phyloP scores from a whole-genome alignment of 768 basidiomycete species.

The Russula virescens region DNA sequence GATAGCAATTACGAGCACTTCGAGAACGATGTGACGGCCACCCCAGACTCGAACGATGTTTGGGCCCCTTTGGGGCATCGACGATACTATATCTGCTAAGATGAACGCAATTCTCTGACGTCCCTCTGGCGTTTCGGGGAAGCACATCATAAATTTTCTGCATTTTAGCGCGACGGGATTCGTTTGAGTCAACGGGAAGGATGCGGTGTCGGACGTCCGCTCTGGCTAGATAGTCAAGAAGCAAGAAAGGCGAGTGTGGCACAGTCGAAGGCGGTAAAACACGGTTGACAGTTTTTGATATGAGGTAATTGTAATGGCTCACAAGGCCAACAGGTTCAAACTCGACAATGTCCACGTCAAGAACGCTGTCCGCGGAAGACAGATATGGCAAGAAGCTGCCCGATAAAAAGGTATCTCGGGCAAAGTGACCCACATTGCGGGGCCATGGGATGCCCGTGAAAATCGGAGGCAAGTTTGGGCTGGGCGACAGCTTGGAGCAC shows the following conservation, averaged over 20 bases:
- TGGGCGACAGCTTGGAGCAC: conserved; percentile 67
- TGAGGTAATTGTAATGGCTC: conserved; percentile 21
- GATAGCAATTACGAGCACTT: conserved; percentile 38
- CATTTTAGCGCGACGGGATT: conserved; percentile 53
- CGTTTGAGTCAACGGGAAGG: conserved; percentile 58
- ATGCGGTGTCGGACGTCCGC: conserved; percentile 46
- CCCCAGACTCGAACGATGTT: conserved; percentile 42
- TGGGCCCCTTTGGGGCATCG: conserved; percentile 37
- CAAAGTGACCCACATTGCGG: conserved; percentile 20
- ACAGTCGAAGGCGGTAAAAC: conserved; percentile 37
- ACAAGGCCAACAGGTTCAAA: conserved; percentile 76
- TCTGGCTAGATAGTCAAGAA: conserved; percentile 54
- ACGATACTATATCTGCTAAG: conserved; percentile 41
- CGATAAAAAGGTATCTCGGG: background rate
- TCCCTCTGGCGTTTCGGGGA: conserved; percentile 36
- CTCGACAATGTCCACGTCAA: conserved; percentile 65
- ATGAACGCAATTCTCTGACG: conserved; percentile 39
- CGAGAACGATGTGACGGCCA: conserved; percentile 61
- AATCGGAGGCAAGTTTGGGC: conserved; percentile 59
- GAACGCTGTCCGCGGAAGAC: conserved; percentile 41
- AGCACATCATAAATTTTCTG: conserved; percentile 45
- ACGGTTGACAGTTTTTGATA: background rate
- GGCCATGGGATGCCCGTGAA: conserved; percentile 60
- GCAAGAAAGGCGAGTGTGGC: conserved; percentile 57
- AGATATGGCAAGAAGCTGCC: conserved; percentile 27